Evolutionary conservation across 1,139 yeast species (phyloP), one percentile per base, ranked within the genome.

Genomic region (Pichia sp.): DNA sequence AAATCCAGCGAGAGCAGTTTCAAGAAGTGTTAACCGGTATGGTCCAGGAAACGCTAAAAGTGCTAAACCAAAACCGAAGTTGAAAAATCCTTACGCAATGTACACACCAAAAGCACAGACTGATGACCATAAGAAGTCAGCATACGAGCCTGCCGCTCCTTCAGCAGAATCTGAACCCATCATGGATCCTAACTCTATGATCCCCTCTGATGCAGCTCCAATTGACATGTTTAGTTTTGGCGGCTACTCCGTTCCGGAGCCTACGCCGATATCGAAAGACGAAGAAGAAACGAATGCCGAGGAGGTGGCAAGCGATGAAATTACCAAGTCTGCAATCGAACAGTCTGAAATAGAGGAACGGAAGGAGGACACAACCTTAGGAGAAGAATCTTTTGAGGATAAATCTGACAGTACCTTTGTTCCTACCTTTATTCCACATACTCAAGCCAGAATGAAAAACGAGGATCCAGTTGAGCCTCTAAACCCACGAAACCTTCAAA

Each of bases 181-280:
- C n/a, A n/a, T n/a, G n/a, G n/a, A n/a, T n/a, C n/a, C n/a, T n/a
- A n/a, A n/a, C n/a, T n/a, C n/a, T n/a, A n/a, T n/a, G n/a, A n/a
- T n/a, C n/a, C n/a, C n/a, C n/a, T n/a, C n/a, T n/a, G n/a, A n/a
- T n/a, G n/a, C n/a, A n/a, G n/a, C n/a, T n/a, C n/a, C 24, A 4
- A 19, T 37, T 25, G 48, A 41, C 32, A 45, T 42, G 38, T 43
- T 40, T 29, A 38, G 44, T 20, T 39, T 27, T 22, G 44, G 46
- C 11, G 47, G 48, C 12, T 44, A 44, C 25, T 22, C 32, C 6
- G 32, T 39, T 28, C 39, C 47, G 5, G 32, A 41, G 10, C 24
- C 34, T 6, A n/a, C 28, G 5, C 29, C 32, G 8, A 13, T 28
- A 1, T 22, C 12, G n/a, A 3, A 17, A 6, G 32, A 13, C 16